Evolutionary conservation across 179 eudicot genomes (phyloP), one percentile per base, ranked within the genome.

Genomic region (Monotropa hypopitys): DNA sequence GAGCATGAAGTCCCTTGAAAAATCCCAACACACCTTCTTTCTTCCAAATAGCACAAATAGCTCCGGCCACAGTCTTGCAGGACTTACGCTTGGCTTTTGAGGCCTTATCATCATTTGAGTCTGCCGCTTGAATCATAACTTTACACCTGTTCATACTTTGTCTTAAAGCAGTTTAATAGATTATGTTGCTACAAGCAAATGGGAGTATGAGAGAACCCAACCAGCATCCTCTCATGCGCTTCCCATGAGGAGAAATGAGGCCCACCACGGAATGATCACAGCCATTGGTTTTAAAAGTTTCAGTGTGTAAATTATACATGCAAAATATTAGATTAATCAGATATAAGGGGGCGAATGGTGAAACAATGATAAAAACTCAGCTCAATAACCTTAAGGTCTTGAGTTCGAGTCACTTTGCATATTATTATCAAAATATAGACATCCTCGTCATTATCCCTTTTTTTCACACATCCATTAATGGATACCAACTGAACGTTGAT

Each of bases 41-140:
- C 77, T 77, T 91, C 91, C 91, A 92, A 71, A 92, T 92, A 78
- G 87, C 83, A 73, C 50, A 82, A 75, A 86, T 42, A 50, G 86
- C 90, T 76, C 92, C 81, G 1, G 85, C 74, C 7, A 92, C 23
- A 2, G 94, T 92, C 84, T 90, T 90, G 3, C 82, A 83, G 49
- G 88, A 33, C 78, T 81, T 88, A 23, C 66, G 73, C 40, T 68
- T 77, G 15, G 82, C 63, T 77, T 83, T 69, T 49, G 78, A 72
- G 42, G 63, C 40, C 30, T 77, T 82, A 43, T 81, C 88, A 35
- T 85, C 90, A 76, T 85, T 80, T 12, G 81, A 35, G 15, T 91
- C 92, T 13, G 92, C 91, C 81, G 96, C 97, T 82, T 92, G 97
- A 77, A 92, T 85, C 86, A 92, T 93, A 40, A 89, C 90, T 84